Percentiles rank a stretch among this genome's conserved stretches.
These are phyloP conservation scores for Clonostachys solani DNA, from an alignment of 2,329 filamentous ascomycete genomes.

Conservation along the genomic window DNA sequence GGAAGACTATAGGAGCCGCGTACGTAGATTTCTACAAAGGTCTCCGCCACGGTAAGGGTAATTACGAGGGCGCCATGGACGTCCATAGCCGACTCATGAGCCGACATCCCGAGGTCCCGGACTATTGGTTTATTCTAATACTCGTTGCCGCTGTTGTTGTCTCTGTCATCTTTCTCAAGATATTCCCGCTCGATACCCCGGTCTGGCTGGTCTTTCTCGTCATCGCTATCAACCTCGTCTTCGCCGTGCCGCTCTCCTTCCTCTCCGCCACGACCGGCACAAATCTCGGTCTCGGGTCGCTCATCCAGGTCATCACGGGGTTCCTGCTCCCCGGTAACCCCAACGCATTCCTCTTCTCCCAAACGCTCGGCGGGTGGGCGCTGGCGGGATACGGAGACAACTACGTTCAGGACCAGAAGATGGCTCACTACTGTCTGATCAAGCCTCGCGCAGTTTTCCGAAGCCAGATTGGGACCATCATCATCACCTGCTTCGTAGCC, in stretches of 20 bases:
- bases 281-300: conserved; percentile 34
- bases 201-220: conserved; percentile 37
- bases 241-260: conserved; percentile 38
- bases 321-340: conserved; percentile 34
- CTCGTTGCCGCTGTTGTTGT: conserved; percentile 22
- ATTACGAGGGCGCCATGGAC: conserved; percentile 14
- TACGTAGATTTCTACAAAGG: no score
- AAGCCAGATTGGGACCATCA: conserved; percentile 24
- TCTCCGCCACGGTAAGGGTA: no score
- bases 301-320: conserved; percentile 43
- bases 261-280: conserved; percentile 36
- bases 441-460: conserved; percentile 26
- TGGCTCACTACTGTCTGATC: conserved; percentile 41
- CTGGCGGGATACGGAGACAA: no score
- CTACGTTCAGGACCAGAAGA: conserved; percentile 10
- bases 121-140: conserved; percentile 38
- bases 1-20: conserved; percentile 21
- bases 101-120: conserved; percentile 35
- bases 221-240: conserved; percentile 31
- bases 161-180: conserved; percentile 24
- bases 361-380: conserved; percentile 22
- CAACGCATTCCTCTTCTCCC: conserved; percentile 41
- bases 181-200: conserved; percentile 36
- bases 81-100: conserved; percentile 43
- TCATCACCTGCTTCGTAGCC: conserved; percentile 25